Conservation (phyloP, 2,329 filamentous ascomycete species). For the Fusarium austroafricanum region DNA sequence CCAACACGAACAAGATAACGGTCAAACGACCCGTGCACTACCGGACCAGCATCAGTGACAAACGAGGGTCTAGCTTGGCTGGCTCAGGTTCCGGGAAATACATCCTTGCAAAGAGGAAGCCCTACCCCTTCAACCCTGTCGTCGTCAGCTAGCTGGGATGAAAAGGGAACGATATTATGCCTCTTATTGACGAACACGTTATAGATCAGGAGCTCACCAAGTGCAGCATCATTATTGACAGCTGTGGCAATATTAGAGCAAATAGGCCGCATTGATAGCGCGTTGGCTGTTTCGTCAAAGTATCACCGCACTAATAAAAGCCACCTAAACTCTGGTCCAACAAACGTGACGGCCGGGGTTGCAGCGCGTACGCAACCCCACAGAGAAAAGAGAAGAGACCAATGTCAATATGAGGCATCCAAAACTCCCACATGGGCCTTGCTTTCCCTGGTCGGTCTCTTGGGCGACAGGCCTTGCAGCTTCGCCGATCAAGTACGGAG, state of each 20-base stretch:
- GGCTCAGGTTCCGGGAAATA: not conserved
- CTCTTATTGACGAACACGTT: not conserved
- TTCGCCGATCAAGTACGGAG: not conserved
- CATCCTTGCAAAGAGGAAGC: not conserved
- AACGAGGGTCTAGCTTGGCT: not conserved
- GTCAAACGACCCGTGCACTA: not conserved
- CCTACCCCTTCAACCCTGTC: slow-evolving; percentile 1
- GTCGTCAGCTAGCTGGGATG: slow-evolving; percentile 4
- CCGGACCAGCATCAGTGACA: slow-evolving; percentile 1
- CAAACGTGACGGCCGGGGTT: not conserved
- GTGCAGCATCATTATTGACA: not conserved
- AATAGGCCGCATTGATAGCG: not conserved
- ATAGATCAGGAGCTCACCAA: not conserved
- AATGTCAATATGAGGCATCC: slow-evolving; percentile 3
- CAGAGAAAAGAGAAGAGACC: not conserved
- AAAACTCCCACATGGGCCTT: not conserved
- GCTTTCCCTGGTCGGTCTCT: too few species aligned
- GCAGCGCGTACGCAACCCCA: not conserved
- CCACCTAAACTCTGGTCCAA: not conserved
- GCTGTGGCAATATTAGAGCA: not conserved
- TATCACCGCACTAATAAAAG: slow-evolving; percentile 2
- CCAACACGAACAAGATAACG: slow-evolving; percentile 10
- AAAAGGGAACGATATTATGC: not conserved
- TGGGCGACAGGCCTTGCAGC: not conserved
- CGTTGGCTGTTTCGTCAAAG: not conserved